A percentile compares a stretch with the other conserved stretches of the same genome.
These are phyloP conservation scores for Acacia melanoxylon DNA, from an alignment of 306 rosid genomes.

Conservation along the genomic window DNA sequence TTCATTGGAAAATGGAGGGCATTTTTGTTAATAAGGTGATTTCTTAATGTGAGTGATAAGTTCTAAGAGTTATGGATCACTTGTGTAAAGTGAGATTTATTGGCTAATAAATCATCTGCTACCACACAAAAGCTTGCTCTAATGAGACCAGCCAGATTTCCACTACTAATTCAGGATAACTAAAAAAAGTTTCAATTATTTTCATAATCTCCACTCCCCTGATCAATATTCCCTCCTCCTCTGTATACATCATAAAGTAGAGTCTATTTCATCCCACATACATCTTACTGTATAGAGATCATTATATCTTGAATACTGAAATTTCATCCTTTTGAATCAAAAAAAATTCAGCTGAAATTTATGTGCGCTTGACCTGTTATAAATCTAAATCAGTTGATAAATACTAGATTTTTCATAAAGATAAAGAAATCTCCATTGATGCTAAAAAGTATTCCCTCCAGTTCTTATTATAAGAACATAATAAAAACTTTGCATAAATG, in stretches of 20 bases:
- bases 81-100: slow-evolving; percentile 45
- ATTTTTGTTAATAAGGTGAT: slow-evolving; percentile 17
- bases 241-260: slow-evolving; percentile 31
- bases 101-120: slow-evolving; percentile 50
- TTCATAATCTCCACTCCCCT: slow-evolving; percentile 44
- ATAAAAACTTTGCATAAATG: no score
- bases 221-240: slow-evolving; percentile 18
- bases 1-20: slow-evolving; percentile 29
- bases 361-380: background rate
- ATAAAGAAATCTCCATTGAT: background rate
- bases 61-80: slow-evolving; percentile 34
- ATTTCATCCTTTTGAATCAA: background rate
- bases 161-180: slow-evolving; percentile 78
- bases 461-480: no score
- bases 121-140: slow-evolving; percentile 53
- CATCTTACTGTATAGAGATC: background rate
- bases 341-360: background rate
- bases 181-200: slow-evolving; percentile 45
- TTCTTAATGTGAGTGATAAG: slow-evolving; percentile 35
- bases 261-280: background rate
- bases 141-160: slow-evolving; percentile 82
- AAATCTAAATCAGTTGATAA: background rate
- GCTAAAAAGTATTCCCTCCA: background rate
- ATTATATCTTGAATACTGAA: background rate
- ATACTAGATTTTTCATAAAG: background rate